Evolutionary conservation across 768 basidiomycete genomes (phyloP).

Genomic region (Gyrodon lividus): DNA sequence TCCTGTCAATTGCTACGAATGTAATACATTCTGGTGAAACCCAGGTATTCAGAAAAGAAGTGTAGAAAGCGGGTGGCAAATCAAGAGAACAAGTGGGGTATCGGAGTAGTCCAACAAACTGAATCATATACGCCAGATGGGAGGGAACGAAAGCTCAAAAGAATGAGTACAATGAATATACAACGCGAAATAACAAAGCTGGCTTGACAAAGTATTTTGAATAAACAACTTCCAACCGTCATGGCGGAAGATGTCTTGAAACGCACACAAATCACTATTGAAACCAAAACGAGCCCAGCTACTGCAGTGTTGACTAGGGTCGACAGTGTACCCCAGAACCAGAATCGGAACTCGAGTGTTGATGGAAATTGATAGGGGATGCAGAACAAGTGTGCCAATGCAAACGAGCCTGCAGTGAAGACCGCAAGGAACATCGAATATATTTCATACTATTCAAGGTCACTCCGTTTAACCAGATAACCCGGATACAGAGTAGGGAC

Average conservation of each 20-base stretch:
- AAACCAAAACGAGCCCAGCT: background rate
- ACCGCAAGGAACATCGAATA: background rate
- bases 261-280: no score
- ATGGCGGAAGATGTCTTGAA: no score
- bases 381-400: no score
- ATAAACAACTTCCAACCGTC: no score
- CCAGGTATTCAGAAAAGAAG: no score
- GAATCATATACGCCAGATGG: conserved; percentile 8
- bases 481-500: background rate
- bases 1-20: no score
- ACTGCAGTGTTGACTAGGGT: no score
- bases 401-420: conserved; percentile 19
- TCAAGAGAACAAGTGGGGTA: conserved; percentile 7
- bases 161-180: conserved; percentile 7
- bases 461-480: background rate
- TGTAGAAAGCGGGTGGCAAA: no score
- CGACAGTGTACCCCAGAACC: no score
- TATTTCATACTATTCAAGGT: background rate
- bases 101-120: conserved; percentile 16
- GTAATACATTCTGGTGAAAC: no score
- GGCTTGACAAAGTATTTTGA: background rate
- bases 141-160: conserved; percentile 9
- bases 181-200: conserved; percentile 13
- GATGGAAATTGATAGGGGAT: conserved; percentile 22
- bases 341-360: background rate